phyloP scores from a whole-genome alignment of 257 asterid species.

The Thymus quinquecostatus region DNA sequence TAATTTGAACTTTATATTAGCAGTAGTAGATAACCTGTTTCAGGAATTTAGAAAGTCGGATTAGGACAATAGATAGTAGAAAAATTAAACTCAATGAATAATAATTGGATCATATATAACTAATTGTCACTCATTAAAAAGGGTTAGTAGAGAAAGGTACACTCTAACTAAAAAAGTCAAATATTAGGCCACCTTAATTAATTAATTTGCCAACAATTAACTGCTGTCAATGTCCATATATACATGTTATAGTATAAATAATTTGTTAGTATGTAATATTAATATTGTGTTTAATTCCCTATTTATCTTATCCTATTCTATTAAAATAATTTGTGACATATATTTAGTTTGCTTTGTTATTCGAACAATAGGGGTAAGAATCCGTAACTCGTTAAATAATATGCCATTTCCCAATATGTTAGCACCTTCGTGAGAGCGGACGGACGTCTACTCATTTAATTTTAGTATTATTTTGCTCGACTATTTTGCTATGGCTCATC shows the following conservation, averaged over 20 bases:
- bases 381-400: too few species aligned
- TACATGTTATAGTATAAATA: not conserved
- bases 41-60: not conserved
- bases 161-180: not conserved
- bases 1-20: not conserved
- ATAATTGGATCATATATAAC: not conserved
- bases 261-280: too few species aligned
- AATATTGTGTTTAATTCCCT: not conserved
- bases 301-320: not conserved
- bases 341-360: too few species aligned
- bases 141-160: not conserved
- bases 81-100: not conserved
- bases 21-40: not conserved
- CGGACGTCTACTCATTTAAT: too few species aligned
- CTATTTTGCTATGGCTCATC: too few species aligned
- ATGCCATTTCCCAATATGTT: too few species aligned
- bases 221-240: slow-evolving; percentile 4
- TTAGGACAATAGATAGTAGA: not conserved
- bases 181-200: slow-evolving; percentile 1
- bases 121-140: not conserved
- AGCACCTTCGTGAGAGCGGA: too few species aligned
- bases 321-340: too few species aligned
- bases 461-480: too few species aligned
- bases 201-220: not conserved
- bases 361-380: too few species aligned